Conservation (phyloP, 495 filamentous ascomycete genomes). For the Penicillium fimorum region DNA sequence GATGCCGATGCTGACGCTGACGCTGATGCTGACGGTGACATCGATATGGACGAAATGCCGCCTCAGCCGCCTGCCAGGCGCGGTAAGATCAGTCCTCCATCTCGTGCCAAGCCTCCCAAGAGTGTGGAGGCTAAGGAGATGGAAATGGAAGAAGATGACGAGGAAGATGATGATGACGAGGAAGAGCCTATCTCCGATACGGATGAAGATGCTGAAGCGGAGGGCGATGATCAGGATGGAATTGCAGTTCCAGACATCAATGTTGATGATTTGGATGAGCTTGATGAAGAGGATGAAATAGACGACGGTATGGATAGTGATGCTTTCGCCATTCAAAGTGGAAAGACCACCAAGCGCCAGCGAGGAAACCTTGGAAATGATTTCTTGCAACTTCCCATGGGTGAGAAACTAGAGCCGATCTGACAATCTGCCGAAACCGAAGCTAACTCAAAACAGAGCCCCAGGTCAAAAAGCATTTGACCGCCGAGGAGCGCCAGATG, state of each 20-base stretch:
- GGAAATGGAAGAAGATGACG: conserved; percentile 50
- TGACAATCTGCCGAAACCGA: background rate
- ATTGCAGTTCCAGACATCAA: conserved; percentile 41
- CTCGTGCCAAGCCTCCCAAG: conserved; percentile 42
- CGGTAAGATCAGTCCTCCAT: conserved; percentile 27
- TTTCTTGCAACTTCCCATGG: conserved; percentile 83
- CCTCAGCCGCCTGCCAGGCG: conserved; percentile 41
- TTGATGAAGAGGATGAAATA: conserved; percentile 57
- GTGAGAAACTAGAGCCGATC: conserved; percentile 35
- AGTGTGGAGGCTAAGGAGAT: conserved; percentile 62
- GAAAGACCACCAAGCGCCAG: conserved; percentile 87
- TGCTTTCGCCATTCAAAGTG: conserved; percentile 60
- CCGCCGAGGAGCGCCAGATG: conserved; percentile 93
- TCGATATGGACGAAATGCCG: conserved; percentile 56
- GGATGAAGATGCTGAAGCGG: conserved; percentile 53
- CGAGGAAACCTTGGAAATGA: conserved; percentile 67
- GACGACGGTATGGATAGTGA: conserved; percentile 69
- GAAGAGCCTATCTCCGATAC: conserved; percentile 53
- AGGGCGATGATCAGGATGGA: conserved; percentile 51
- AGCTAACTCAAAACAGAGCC: conserved; percentile 61
- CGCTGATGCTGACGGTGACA: conserved; percentile 53
- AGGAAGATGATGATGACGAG: conserved; percentile 51
- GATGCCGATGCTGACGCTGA: conserved; percentile 53
- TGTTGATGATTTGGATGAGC: conserved; percentile 42
- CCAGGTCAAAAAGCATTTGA: conserved; percentile 88